These are phyloP conservation scores for Xylariaceae sp. DNA, from an alignment of 2,329 filamentous ascomycete species.

Conservation along the genomic window DNA sequence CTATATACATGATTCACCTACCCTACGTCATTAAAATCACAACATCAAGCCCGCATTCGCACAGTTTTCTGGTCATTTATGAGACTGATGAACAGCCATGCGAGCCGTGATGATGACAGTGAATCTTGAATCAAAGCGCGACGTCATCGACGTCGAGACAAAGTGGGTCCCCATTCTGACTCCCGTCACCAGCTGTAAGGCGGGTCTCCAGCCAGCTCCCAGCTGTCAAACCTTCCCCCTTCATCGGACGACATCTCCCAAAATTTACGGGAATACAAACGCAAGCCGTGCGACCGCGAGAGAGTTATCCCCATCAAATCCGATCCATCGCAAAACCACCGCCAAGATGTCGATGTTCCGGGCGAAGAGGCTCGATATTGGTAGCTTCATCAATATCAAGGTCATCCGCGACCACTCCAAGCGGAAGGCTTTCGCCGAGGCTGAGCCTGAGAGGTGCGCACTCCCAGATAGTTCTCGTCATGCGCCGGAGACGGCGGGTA, in stretches of 20 bases:
- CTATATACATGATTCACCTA: neutral
- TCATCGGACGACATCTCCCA: constrained; percentile 16
- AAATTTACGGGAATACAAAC: constrained; percentile 16
- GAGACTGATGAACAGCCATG: too few relatives aligned
- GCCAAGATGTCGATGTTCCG: constrained; percentile 75
- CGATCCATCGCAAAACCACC: constrained; percentile 8
- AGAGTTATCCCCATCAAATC: neutral
- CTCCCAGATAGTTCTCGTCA: neutral
- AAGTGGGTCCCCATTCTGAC: neutral
- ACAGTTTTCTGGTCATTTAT: neutral
- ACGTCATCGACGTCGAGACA: constrained; percentile 18
- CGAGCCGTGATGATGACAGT: too few relatives aligned
- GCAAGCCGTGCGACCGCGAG: neutral
- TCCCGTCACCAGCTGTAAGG: neutral
- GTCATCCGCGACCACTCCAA: constrained; percentile 94
- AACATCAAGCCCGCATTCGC: neutral
- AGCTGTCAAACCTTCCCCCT: neutral
- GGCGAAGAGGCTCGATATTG: constrained; percentile 82
- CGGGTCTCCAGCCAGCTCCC: neutral
- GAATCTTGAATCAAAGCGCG: neutral
- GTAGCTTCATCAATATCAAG: constrained; percentile 79
- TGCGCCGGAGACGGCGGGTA: too few relatives aligned
- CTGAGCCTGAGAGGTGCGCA: constrained; percentile 79
- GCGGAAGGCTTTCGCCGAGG: constrained; percentile 81
- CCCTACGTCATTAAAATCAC: neutral